A percentile compares a stretch with the other conserved stretches of the same genome.
phyloP scores from a whole-genome alignment of 1,139 yeast species.

The Waltiozyma sp. region DNA sequence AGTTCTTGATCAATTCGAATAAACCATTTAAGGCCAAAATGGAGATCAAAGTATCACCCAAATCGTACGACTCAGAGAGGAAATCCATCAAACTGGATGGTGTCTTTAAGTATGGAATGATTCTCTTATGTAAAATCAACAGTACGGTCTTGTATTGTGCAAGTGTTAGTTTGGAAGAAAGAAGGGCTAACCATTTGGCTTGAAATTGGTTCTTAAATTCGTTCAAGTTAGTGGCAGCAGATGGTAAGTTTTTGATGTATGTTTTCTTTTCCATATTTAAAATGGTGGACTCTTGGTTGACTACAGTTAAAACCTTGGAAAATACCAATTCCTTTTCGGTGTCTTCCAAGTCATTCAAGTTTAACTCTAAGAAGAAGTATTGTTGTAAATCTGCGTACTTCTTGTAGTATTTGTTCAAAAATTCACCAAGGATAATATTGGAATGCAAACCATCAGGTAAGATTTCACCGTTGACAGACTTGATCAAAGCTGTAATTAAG shows the following conservation, averaged over 20 bases:
- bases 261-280: conserved; percentile 20
- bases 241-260: conserved; percentile 39
- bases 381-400: conserved; percentile 57
- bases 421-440: conserved; percentile 49
- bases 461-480: conserved; percentile 28
- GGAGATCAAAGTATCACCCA: conserved; percentile 54
- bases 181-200: conserved; percentile 47
- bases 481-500: conserved; percentile 35
- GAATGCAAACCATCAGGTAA: conserved; percentile 37
- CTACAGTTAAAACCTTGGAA: conserved; percentile 27
- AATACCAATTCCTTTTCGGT: conserved; percentile 12
- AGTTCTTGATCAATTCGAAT: conserved; percentile 71
- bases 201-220: conserved; percentile 61
- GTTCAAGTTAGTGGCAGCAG: conserved; percentile 40
- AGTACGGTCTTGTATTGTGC: conserved; percentile 62
- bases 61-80: conserved; percentile 72
- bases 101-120: conserved; percentile 70
- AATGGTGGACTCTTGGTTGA: conserved; percentile 23
- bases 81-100: conserved; percentile 90
- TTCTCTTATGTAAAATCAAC: conserved; percentile 65
- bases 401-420: conserved; percentile 41
- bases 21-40: conserved; percentile 80
- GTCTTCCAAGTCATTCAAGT: conserved; percentile 16
- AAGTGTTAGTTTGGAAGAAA: conserved; percentile 25
- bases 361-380: conserved; percentile 41